Evolutionary conservation across 176 grass and related monocot genomes (phyloP).

Genomic region (Zizania latifolia): DNA sequence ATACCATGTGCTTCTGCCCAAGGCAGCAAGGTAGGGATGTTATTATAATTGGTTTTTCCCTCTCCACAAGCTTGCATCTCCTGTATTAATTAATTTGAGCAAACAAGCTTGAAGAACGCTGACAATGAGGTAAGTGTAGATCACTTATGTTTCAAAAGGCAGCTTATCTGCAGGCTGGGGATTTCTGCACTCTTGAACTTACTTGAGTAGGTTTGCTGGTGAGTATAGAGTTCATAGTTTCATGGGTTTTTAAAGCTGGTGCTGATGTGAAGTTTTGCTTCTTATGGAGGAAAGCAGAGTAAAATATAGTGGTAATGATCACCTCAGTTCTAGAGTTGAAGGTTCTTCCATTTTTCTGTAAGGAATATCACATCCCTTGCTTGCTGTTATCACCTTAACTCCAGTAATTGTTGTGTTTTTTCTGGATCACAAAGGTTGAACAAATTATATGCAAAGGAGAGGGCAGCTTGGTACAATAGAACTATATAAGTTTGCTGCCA

Average conservation of each 20-base stretch:
- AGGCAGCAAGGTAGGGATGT: slow-evolving; percentile 19
- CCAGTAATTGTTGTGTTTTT: slow-evolving; percentile 16
- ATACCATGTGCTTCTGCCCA: slow-evolving; percentile 6
- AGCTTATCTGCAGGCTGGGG: slow-evolving; percentile 32
- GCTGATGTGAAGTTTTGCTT: slow-evolving; percentile 5
- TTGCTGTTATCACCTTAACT: slow-evolving; percentile 22
- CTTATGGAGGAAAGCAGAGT: slow-evolving; percentile 12
- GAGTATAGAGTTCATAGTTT: slow-evolving; percentile 21
- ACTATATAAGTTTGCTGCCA: neutral
- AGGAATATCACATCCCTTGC: neutral
- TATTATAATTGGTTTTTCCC: slow-evolving; percentile 16
- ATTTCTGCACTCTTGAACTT: slow-evolving; percentile 10
- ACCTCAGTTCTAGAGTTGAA: slow-evolving; percentile 25
- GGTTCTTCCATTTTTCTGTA: slow-evolving; percentile 6
- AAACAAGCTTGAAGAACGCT: slow-evolving; percentile 19
- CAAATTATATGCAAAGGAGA: slow-evolving; percentile 23
- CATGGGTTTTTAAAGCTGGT: slow-evolving; percentile 12
- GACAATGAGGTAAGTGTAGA: slow-evolving; percentile 3
- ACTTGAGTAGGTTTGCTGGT: slow-evolving; percentile 31
- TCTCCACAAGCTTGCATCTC: neutral
- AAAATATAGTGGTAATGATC: neutral
- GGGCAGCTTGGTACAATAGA: slow-evolving; percentile 26
- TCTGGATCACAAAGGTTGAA: slow-evolving; percentile 30
- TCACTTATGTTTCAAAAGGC: slow-evolving; percentile 9
- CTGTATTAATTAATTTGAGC: neutral